These are phyloP conservation scores for Curvularia sp. DNA, from an alignment of 2,329 filamentous ascomycete genomes.

Conservation along the genomic window DNA sequence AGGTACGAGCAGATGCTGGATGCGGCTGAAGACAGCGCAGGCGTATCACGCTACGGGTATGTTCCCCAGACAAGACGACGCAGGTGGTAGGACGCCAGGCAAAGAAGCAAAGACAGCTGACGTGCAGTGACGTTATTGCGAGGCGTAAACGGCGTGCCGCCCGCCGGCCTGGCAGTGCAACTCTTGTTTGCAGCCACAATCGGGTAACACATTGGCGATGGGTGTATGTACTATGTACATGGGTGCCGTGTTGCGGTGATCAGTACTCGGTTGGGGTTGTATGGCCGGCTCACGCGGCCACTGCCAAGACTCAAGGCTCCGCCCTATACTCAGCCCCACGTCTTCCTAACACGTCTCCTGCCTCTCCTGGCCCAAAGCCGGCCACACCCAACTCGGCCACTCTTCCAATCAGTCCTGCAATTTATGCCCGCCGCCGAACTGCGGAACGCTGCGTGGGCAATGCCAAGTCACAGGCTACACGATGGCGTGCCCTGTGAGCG, in stretches of 20 bases:
- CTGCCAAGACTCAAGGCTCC: slow-evolving; percentile 9
- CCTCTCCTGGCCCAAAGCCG: slow-evolving; percentile 16
- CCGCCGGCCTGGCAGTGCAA: background rate
- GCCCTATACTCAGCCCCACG: slow-evolving; percentile 8
- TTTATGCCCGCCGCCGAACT: slow-evolving; percentile 2
- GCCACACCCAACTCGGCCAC: background rate
- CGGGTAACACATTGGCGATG: too few species aligned
- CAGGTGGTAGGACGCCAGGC: background rate
- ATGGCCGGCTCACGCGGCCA: slow-evolving; percentile 6
- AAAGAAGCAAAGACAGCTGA: background rate
- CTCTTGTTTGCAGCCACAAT: too few species aligned
- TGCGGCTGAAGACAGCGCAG: background rate
- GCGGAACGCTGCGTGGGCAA: background rate
- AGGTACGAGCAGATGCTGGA: background rate
- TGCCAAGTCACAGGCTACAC: slow-evolving; percentile 10
- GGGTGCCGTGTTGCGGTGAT: slow-evolving; percentile 5
- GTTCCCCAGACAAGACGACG: background rate
- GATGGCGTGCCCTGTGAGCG: slow-evolving; percentile 6
- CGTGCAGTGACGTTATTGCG: slow-evolving; percentile 3
- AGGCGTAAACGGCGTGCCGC: background rate
- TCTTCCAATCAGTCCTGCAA: slow-evolving; percentile 4
- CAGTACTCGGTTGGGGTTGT: slow-evolving; percentile 7
- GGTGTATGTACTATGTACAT: too few species aligned
- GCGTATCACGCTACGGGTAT: background rate
- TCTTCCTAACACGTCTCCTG: slow-evolving; percentile 10